Evolutionary conservation across 805 yeast species (phyloP).

Genomic region (Candida mattraensis): DNA sequence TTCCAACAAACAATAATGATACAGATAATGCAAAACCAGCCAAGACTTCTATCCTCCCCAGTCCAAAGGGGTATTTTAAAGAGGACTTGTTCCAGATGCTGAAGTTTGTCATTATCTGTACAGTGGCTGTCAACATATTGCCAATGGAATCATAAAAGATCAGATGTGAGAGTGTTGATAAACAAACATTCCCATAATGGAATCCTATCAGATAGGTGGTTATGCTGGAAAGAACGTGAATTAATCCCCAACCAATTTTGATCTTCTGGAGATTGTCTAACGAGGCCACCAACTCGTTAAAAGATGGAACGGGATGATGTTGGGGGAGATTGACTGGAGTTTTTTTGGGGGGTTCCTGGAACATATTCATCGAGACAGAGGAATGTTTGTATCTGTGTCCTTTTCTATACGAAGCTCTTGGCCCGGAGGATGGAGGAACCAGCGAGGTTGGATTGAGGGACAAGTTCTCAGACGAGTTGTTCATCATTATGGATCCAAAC

Average conservation of each 20-base stretch:
- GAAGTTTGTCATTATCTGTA: slow-evolving; percentile 83
- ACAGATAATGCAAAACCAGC: slow-evolving; percentile 86
- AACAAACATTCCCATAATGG: slow-evolving; percentile 52
- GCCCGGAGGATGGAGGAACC: slow-evolving; percentile 14
- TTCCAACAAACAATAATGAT: slow-evolving; percentile 85
- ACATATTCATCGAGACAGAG: slow-evolving; percentile 92
- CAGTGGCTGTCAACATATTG: slow-evolving; percentile 64
- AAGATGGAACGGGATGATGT: slow-evolving; percentile 70
- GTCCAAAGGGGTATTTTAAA: slow-evolving; percentile 84
- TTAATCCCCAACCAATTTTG: slow-evolving; percentile 55
- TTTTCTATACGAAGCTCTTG: slow-evolving; percentile 71
- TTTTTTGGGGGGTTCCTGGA: slow-evolving; percentile 83
- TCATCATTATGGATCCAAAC: slow-evolving; percentile 52
- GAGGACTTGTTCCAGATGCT: slow-evolving; percentile 88
- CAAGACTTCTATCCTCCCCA: slow-evolving; percentile 86
- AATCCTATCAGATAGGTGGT: slow-evolving; percentile 62
- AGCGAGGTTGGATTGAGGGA: slow-evolving; percentile 9
- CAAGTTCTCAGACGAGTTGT: slow-evolving; percentile 23
- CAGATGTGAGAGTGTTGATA: slow-evolving; percentile 81
- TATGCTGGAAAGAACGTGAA: slow-evolving; percentile 57
- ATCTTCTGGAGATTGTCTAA: slow-evolving; percentile 57
- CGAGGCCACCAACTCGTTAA: slow-evolving; percentile 60
- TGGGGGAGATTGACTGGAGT: slow-evolving; percentile 64
- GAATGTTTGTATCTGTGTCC: slow-evolving; percentile 97
- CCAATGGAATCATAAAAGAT: slow-evolving; percentile 85